Evolutionary conservation across 192 early-diverging fungal genomes (phyloP), one percentile per base, ranked within the genome.

Genomic region (Gaertneriomyces sp.): DNA sequence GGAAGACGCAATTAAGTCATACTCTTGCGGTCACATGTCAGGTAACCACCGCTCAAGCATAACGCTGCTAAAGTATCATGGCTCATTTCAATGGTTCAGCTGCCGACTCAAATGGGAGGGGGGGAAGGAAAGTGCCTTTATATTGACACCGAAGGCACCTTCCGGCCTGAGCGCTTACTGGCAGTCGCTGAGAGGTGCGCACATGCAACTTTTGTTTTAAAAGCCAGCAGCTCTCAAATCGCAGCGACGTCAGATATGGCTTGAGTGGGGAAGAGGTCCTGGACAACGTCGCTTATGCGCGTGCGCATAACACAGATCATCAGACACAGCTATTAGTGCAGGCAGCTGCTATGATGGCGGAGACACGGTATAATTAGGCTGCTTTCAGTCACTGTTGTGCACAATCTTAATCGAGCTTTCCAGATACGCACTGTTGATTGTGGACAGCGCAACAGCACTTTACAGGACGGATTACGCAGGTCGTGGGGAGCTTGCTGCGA

Each of bases 391-490:
- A 33, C 38, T 47, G 43, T 41, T 59, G 46, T 42, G 3, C 58
- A 54, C 42, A 59, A 65, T 49, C 38, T 56, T 44, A 59, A 52
- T 39, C 44, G 40, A 42, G 51, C 47, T 54, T 38, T 45, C 19
- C 58, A 86, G 88, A 42, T 97, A 93, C 61, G 76, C 90, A 0
- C 72, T 97, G 8, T 64, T 96, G 55, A 85, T 97, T 59, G 93
- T 98, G 6, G 96, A 98, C 74, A 93, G 90, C 58, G 89, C 92
- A 9, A 98, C 91, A 17, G 80, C 94, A 3, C 77, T 97, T 12
- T 98, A 98, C 69, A 82, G 95, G 62, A 98, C 96, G n/a, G 96
- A 98, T 76, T 98, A 86, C 69, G 87, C 90, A 12, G 96, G 95
- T 9, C 86, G 96, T 70, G 96, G 96, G 49, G 94, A 98, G 77